Evolutionary conservation across 345 rosid genomes (phyloP), one percentile per base, ranked within the genome.

Genomic region (rapeseed (Brassica napus)): DNA sequence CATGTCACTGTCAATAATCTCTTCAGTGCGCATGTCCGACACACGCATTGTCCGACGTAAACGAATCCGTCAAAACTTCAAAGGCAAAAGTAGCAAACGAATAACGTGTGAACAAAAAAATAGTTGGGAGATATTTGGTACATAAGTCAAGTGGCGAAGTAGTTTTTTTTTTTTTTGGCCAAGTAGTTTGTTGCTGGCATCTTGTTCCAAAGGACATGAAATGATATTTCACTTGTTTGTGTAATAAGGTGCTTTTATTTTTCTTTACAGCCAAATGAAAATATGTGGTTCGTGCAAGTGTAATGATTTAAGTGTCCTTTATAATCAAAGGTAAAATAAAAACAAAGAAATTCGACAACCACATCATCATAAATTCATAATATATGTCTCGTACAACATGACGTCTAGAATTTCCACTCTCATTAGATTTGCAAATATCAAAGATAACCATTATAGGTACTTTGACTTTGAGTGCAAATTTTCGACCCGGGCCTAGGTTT

Each of bases 21-120:
- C 15, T 73, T 67, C 68, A 68, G 78, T 79, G 74, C 82, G 74
- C 65, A 79, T 79, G 82, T 79, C 55, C 42, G 78, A 79, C 82
- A 79, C 82, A 74, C 78, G 70, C 70, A 68, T 72, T 61, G 47
- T 47, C 65, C 14, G 18, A 73, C 74, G 65, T 59, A 15, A 39
- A 67, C 64, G 58, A 78, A 39, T 72, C 72, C 9, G 69, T 21
- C 61, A 26, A 74, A 58, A 24, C 12, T 1, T 55, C 66, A 69
- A 73, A 59, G 67, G 68, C 82, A 31, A 24, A 66, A 72, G 39
- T 12, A 14, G 69, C 32, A 78, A 78, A 72, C 73, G 73, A 73
- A 59, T 32, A 8, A 30, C 67, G 39, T 66, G 49, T 39, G 82
- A 72, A 57, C 54, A 6, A 26, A 37, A 65, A 64, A 37, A 67